Base-by-base conservation (phyloP, 345 rosid genomes). In the Luvunga scandens region DNA sequence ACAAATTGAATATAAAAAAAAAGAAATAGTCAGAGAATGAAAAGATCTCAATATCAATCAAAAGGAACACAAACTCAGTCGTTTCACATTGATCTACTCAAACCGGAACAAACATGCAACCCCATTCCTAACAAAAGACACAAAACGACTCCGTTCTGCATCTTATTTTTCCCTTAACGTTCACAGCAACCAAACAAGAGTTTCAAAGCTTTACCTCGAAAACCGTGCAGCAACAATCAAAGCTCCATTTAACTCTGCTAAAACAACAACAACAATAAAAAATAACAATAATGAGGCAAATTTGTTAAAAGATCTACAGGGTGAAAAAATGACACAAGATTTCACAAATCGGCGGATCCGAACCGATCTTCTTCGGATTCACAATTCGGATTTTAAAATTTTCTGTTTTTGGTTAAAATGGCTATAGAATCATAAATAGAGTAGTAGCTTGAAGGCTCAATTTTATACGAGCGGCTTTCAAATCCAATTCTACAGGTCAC, bases 41-140 rank as follows among this genome's bases (percentile, higher is more conserved):
- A 33, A 70, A 80, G 57, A 75, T 66, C 78, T 64, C 30, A 27
- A 30, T 28, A 65, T 42, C 78, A 45, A 27, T n/a, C 39, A 45
- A 77, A 14, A 72, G 53, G 24, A 79, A 30, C 22, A 66, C 4
- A 13, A 21, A 72, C 53, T 25, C 39, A 72, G 25, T 38, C 6
- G 18, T 39, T 65, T 70, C 71, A 78, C 81, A 82, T 85, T 84
- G 87, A 87, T 88, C 86, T 85, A 57, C 77, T 45, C 77, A 61
- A 31, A 69, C 79, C 1, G 27, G 12, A 18, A 38, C 81, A 79
- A 67, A 75, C 50, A 83, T 30, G 78, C 78, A 78, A 65, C 63
- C n/a, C 50, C 64, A 61, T 4, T 38, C 21, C 78, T 18, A 7
- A 5, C 60, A 64, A 7, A 19, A 63, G 7, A 30, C 8, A 19